Evolutionary conservation across 2,329 filamentous ascomycete genomes (phyloP).

Genomic region (Colletotrichum sp.): DNA sequence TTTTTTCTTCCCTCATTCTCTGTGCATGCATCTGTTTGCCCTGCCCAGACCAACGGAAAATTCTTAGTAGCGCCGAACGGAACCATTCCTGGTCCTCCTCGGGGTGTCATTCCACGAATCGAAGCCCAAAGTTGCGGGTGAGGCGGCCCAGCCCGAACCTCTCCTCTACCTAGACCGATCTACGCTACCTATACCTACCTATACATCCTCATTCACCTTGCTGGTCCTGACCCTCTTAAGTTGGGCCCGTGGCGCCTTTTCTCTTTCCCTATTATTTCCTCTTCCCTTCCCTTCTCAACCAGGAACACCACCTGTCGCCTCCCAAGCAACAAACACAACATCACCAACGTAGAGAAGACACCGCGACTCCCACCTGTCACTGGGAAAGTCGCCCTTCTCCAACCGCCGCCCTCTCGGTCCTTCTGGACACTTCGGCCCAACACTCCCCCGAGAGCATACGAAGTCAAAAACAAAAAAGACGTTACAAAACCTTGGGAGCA

Average conservation of each 20-base stretch:
- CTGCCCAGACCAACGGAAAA: slow-evolving; percentile 11
- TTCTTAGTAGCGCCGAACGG: slow-evolving; percentile 2
- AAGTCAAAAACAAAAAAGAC: background rate
- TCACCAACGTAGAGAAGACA: background rate
- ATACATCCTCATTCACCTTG: background rate
- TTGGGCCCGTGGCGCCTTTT: background rate
- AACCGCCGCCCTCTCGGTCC: background rate
- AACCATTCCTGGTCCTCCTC: slow-evolving; percentile 4
- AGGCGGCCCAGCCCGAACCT: slow-evolving; percentile 15
- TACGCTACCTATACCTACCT: background rate
- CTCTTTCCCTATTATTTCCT: background rate
- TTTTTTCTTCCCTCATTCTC: background rate
- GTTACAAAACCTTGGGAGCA: slow-evolving; percentile 19
- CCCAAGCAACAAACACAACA: background rate
- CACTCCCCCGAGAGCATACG: background rate
- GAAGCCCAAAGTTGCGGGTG: slow-evolving; percentile 2
- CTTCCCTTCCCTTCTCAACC: background rate
- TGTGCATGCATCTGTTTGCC: background rate
- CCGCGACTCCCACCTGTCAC: background rate
- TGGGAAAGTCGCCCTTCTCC: background rate
- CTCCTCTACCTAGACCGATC: background rate
- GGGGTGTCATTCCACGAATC: slow-evolving; percentile 21
- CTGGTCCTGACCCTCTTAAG: slow-evolving; percentile 10
- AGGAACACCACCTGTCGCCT: background rate
- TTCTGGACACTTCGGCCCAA: background rate